Percentiles rank a stretch among this genome's conserved stretches.
Conservation (phyloP, 108 stramenopile species). For the Epithemia pelagica region DNA sequence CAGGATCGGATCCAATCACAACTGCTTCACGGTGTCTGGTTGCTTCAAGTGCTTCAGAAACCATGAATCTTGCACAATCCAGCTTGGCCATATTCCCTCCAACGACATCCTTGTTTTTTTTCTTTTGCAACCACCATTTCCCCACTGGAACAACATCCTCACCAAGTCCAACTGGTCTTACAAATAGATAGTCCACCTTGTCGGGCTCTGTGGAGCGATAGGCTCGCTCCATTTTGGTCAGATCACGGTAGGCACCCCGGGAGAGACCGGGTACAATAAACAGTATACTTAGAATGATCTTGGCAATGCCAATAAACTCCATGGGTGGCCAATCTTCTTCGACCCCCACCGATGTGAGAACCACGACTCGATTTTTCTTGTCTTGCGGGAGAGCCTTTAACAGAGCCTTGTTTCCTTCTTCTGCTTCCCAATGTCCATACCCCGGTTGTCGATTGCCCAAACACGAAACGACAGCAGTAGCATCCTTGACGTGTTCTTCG, state of each 20-base stretch:
- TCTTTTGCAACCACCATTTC: conserved; percentile 43
- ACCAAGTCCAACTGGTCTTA: conserved; percentile 62
- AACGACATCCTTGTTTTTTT: conserved; percentile 40
- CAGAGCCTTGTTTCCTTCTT: conserved; percentile 43
- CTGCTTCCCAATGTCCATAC: conserved; percentile 19
- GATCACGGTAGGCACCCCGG: conserved; percentile 41
- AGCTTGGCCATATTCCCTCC: conserved; percentile 60
- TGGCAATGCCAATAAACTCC: conserved; percentile 32
- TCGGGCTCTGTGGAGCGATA: conserved; percentile 18
- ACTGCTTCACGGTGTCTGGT: conserved; percentile 37
- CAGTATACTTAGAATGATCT: conserved; percentile 27
- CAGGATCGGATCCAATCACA: conserved; percentile 35
- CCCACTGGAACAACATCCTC: conserved; percentile 44
- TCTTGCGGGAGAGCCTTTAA: conserved; percentile 45
- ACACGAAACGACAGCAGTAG: conserved; percentile 57
- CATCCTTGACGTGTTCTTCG: conserved; percentile 30
- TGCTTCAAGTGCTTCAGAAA: conserved; percentile 57
- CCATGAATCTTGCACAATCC: conserved; percentile 58
- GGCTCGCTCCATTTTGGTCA: conserved; percentile 16
- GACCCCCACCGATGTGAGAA: conserved; percentile 50
- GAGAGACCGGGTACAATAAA: conserved; percentile 24
- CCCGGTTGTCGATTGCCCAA: conserved; percentile 70
- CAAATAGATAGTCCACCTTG: conserved; percentile 64
- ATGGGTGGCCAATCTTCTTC: conserved; percentile 40
- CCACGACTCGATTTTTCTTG: conserved; percentile 42